Conservation (phyloP, 805 yeast genomes). For the Candida saitoana region DNA sequence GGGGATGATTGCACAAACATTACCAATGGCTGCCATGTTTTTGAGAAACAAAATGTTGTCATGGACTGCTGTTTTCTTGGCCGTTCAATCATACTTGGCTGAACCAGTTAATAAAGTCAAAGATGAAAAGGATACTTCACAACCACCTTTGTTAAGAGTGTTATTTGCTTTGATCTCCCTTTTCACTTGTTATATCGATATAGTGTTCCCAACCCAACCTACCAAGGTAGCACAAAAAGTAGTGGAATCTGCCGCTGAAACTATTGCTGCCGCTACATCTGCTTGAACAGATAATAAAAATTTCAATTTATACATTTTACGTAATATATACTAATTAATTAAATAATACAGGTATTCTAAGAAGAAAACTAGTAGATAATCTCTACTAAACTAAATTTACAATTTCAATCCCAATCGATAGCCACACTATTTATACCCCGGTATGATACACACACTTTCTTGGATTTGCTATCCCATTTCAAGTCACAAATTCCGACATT, state of each 20-base stretch:
- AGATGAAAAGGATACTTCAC: constrained; percentile 20
- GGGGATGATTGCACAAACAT: constrained; percentile 48
- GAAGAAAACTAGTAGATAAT: not conserved
- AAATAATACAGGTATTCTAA: not conserved
- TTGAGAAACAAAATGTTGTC: constrained; percentile 54
- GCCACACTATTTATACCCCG: constrained; percentile 31
- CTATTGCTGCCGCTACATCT: constrained; percentile 11
- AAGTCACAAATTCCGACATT: constrained; percentile 35
- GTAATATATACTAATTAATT: not conserved
- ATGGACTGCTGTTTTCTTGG: constrained; percentile 53
- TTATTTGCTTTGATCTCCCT: constrained; percentile 45
- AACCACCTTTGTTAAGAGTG: constrained; percentile 47
- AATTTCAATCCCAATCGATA: constrained; percentile 13
- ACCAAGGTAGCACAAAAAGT: constrained; percentile 19
- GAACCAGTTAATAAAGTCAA: constrained; percentile 35
- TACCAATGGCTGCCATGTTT: constrained; percentile 70
- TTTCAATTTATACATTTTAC: no score
- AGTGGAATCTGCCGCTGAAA: constrained; percentile 18
- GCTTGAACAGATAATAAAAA: constrained; percentile 1
- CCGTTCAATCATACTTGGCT: constrained; percentile 46
- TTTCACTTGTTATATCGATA: constrained; percentile 52
- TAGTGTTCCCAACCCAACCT: constrained; percentile 44
- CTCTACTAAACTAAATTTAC: not conserved
- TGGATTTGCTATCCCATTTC: constrained; percentile 30
- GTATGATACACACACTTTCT: constrained; percentile 27